Evolutionary conservation across 805 yeast species (phyloP).

Genomic region (Sporopachydermia lactativora): DNA sequence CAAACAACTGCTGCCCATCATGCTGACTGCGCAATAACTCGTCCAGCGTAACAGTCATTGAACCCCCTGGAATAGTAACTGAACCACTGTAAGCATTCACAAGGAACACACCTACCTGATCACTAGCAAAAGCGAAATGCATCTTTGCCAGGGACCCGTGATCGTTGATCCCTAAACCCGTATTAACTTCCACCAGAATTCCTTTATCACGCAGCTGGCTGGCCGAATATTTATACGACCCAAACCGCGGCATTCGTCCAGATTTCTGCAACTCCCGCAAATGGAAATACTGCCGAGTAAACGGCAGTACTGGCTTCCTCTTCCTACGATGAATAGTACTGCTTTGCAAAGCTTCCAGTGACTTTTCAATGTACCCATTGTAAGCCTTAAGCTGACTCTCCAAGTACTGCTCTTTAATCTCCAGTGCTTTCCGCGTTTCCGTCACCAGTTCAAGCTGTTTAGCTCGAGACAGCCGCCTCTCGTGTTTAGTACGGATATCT

Average conservation of each 20-base stretch:
- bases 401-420: constrained; percentile 30
- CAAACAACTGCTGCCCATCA: constrained; percentile 7
- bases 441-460: constrained; percentile 31
- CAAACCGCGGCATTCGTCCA: constrained; percentile 60
- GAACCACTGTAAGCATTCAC: constrained; percentile 63
- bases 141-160: constrained; percentile 46
- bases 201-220: constrained; percentile 64
- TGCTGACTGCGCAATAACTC: constrained; percentile 62
- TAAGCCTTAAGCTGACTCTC: constrained; percentile 27
- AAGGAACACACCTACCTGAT: constrained; percentile 54
- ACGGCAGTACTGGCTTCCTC: constrained; percentile 25
- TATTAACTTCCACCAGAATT: constrained; percentile 45
- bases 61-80: constrained; percentile 38
- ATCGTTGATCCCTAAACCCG: constrained; percentile 26
- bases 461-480: constrained; percentile 31
- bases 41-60: constrained; percentile 48
- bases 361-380: constrained; percentile 33
- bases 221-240: constrained; percentile 64
- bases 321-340: constrained; percentile 18
- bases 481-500: constrained; percentile 51
- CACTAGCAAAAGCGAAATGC: constrained; percentile 63
- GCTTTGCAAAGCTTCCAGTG: constrained; percentile 35
- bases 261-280: constrained; percentile 52
- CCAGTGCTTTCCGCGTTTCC: constrained; percentile 29
- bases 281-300: constrained; percentile 65